Evolutionary conservation across 2,329 filamentous ascomycete genomes (phyloP).

Genomic region (Cladosporium sp.): DNA sequence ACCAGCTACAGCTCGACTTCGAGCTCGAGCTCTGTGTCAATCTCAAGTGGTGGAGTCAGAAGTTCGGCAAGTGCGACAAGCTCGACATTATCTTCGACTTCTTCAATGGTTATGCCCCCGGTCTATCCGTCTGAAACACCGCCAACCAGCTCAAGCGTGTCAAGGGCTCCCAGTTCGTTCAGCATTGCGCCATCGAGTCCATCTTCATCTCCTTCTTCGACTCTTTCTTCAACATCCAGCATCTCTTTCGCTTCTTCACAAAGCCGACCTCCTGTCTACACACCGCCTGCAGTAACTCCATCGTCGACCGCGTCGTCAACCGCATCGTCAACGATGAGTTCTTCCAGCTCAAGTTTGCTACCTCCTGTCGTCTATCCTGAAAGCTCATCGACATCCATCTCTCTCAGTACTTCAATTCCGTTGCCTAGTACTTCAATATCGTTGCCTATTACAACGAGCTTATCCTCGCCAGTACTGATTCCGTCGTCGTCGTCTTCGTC

Average conservation of each 20-base stretch:
- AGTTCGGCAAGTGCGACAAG: constrained; percentile 9
- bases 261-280: not conserved
- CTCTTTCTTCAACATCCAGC: not conserved
- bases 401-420: not conserved
- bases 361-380: not conserved
- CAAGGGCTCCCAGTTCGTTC: not conserved
- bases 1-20: not conserved
- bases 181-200: constrained; percentile 1
- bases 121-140: not conserved
- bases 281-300: not conserved
- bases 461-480: not conserved
- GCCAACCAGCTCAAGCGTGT: not conserved
- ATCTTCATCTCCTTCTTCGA: not conserved
- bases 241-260: not conserved
- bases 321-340: not conserved
- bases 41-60: not conserved
- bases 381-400: not conserved
- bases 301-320: not conserved
- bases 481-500: not conserved
- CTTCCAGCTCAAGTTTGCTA: not conserved
- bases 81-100: constrained; percentile 11
- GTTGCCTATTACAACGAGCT: not conserved
- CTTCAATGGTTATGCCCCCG: not conserved
- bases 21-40: not conserved
- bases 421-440: not conserved